Percentiles rank a stretch among this genome's conserved stretches.
phyloP scores from a whole-genome alignment of 768 basidiomycete species.

The Myochromella boudieri region DNA sequence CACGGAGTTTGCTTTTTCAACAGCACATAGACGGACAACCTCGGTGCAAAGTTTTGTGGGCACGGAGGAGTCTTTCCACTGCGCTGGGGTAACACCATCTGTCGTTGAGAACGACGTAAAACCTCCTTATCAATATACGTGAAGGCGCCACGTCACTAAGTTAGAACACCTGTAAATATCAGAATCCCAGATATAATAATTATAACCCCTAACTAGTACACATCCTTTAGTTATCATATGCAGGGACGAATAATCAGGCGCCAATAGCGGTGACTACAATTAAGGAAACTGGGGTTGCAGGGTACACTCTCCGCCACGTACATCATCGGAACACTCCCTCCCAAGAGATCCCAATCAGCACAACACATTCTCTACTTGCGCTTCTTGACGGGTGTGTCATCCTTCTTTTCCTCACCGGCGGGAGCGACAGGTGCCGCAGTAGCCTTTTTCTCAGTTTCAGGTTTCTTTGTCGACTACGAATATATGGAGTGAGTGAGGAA shows the following conservation, averaged over 20 bases:
- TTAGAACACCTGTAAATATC: too few relatives aligned
- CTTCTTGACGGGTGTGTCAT: constrained; percentile 70
- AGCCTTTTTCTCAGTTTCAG: constrained; percentile 65
- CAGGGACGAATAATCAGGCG: too few relatives aligned
- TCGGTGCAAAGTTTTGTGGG: too few relatives aligned
- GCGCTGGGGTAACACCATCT: too few relatives aligned
- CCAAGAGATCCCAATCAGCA: constrained; percentile 5
- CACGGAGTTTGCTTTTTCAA: too few relatives aligned
- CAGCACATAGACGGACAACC: too few relatives aligned
- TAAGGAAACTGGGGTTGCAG: constrained; percentile 12
- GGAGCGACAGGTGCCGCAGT: constrained; percentile 67
- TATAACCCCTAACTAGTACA: constrained; percentile 17
- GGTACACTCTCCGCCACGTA: constrained; percentile 12
- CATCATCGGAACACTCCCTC: constrained; percentile 16
- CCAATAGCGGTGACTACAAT: too few relatives aligned
- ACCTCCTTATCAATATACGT: too few relatives aligned
- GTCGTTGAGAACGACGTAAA: too few relatives aligned
- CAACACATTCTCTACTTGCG: constrained; percentile 40
- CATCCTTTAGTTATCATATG: constrained; percentile 16
- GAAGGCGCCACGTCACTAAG: too few relatives aligned
- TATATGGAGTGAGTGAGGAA: constrained; percentile 10
- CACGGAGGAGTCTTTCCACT: too few relatives aligned
- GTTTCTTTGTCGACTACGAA: constrained; percentile 71
- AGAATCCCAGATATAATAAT: too few relatives aligned
- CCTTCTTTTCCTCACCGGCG: constrained; percentile 74